Percentiles rank a stretch among this genome's conserved stretches.
phyloP scores from a whole-genome alignment of 345 rosid species.

The Boechera stricta region DNA sequence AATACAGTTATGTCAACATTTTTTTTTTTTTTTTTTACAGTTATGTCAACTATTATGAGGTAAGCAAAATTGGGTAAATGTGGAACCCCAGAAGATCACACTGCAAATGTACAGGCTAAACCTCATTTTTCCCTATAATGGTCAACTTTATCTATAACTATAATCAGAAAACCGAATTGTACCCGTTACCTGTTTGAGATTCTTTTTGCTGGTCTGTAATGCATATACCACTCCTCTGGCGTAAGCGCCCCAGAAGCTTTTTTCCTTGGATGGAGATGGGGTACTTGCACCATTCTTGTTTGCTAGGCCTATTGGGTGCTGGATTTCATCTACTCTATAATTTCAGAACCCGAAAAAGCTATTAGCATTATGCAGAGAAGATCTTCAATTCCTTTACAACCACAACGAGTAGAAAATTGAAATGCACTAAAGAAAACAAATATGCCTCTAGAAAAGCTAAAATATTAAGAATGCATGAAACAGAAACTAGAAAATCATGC shows the following conservation, averaged over 20 bases:
- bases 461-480: conserved; percentile 14
- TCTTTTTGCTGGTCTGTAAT: conserved; percentile 62
- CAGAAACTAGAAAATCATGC: conserved; percentile 13
- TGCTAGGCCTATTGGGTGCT: conserved; percentile 49
- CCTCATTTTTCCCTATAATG: conserved; percentile 24
- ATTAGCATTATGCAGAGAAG: conserved; percentile 21
- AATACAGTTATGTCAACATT: not conserved
- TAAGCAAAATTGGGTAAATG: conserved; percentile 15
- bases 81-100: conserved; percentile 28
- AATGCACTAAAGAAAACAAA: not conserved
- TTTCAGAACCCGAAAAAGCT: conserved; percentile 18
- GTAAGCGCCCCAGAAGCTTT: conserved; percentile 79
- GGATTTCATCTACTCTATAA: conserved; percentile 72
- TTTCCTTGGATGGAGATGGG: conserved; percentile 49
- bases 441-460: not conserved
- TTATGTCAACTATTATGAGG: conserved; percentile 9
- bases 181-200: conserved; percentile 62
- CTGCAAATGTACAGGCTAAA: conserved; percentile 5
- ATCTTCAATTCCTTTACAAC: conserved; percentile 15
- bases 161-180: conserved; percentile 18
- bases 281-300: conserved; percentile 47
- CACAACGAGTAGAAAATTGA: conserved; percentile 3
- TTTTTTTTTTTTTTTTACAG: too few relatives aligned
- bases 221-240: conserved; percentile 92
- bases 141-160: conserved; percentile 22